Percentiles rank a stretch among this genome's conserved stretches.
phyloP scores from a whole-genome alignment of 176 grass and related monocot genomes.

The Triticum turgidum region DNA sequence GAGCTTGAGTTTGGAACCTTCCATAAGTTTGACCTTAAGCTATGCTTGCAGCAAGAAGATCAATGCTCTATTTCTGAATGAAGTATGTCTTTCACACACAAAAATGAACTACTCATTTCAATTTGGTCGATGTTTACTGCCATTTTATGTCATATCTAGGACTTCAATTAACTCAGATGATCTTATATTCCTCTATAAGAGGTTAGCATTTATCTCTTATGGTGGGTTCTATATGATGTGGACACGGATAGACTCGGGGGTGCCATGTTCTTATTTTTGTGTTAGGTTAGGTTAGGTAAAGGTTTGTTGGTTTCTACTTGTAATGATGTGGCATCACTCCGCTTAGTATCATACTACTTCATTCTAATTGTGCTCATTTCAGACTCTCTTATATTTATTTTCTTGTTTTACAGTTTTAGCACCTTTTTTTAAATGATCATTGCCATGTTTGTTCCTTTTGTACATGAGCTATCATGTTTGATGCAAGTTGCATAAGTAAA shows the following conservation, averaged over 20 bases:
- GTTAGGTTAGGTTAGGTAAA: not conserved
- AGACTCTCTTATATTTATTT: not conserved
- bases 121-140: not conserved
- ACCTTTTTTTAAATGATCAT: not conserved
- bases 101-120: not conserved
- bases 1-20: not conserved
- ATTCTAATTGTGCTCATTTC: not conserved
- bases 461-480: not conserved
- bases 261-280: not conserved
- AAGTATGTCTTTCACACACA: not conserved
- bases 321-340: not conserved
- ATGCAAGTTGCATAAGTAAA: not conserved
- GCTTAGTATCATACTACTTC: not conserved
- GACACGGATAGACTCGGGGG: not conserved
- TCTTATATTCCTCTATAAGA: not conserved
- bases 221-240: not conserved
- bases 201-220: not conserved
- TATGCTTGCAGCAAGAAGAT: not conserved
- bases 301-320: not conserved
- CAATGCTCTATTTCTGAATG: not conserved
- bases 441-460: not conserved
- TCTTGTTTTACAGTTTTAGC: not conserved
- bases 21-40: not conserved
- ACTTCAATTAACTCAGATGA: not conserved
- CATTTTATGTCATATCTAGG: not conserved